phyloP scores from a whole-genome alignment of 768 basidiomycete species.

The Boletus rubropictus region DNA sequence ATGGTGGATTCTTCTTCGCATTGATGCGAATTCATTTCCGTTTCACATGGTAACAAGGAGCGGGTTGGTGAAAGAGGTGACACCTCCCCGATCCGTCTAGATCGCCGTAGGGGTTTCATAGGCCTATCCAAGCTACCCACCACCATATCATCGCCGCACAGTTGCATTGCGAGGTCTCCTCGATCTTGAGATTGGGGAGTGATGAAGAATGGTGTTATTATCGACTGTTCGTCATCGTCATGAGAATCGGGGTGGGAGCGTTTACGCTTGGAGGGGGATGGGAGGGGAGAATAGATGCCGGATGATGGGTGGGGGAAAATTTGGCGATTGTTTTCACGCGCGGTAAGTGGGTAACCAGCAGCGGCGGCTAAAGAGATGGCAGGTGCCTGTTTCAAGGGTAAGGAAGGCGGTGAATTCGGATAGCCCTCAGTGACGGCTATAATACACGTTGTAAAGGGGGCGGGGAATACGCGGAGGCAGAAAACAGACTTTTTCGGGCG shows the following conservation, averaged over 20 bases:
- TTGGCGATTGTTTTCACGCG: constrained; percentile 51
- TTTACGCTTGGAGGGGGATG: constrained; percentile 36
- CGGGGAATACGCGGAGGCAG: constrained; percentile 12
- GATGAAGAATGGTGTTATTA: constrained; percentile 14
- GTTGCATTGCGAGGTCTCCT: constrained; percentile 18
- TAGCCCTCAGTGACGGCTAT: constrained; percentile 62
- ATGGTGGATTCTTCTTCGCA: constrained; percentile 15
- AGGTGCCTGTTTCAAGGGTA: constrained; percentile 28
- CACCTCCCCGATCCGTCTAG: constrained; percentile 26
- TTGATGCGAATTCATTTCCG: constrained; percentile 33
- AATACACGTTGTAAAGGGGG: constrained; percentile 20
- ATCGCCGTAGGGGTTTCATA: constrained; percentile 34
- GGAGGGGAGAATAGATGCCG: constrained; percentile 28
- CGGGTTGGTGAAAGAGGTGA: constrained; percentile 22
- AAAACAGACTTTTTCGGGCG: constrained; percentile 52
- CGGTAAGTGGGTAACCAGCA: constrained; percentile 43
- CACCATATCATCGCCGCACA: constrained; percentile 25
- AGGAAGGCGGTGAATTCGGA: constrained; percentile 37
- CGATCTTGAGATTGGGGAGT: constrained; percentile 22
- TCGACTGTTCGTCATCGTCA: constrained; percentile 18
- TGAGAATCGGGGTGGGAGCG: constrained; percentile 20
- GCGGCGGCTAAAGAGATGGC: constrained; percentile 15
- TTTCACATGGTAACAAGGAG: constrained; percentile 23
- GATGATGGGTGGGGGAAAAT: constrained; percentile 38
- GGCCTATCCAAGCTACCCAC: constrained; percentile 26